These are phyloP conservation scores for Clonostachys sp. DNA, from an alignment of 2,329 filamentous ascomycete genomes.

Conservation along the genomic window DNA sequence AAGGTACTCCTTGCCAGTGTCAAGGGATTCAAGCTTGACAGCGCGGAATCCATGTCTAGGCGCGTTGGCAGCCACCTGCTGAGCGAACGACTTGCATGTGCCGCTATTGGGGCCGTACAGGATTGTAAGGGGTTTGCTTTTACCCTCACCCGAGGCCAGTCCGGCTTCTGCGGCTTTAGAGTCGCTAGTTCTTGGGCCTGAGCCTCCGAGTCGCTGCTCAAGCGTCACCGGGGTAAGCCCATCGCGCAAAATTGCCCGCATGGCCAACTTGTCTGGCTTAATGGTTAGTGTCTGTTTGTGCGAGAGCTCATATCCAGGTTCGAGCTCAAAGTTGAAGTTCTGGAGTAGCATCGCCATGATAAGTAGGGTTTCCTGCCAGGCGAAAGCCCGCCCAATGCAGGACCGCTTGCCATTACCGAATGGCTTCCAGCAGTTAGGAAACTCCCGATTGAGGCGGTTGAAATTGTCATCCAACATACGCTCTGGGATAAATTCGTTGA, in stretches of 20 bases:
- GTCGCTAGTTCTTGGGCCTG: neutral
- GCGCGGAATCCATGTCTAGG: conserved; percentile 42
- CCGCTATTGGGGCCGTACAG: conserved; percentile 64
- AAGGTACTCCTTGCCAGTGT: conserved; percentile 37
- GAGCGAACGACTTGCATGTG: conserved; percentile 62
- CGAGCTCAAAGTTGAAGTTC: conserved; percentile 51
- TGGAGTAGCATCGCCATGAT: conserved; percentile 61
- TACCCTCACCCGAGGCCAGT: neutral
- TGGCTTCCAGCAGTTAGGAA: conserved; percentile 63
- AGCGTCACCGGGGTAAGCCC: conserved; percentile 26
- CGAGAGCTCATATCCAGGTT: conserved; percentile 44
- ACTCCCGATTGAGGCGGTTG: conserved; percentile 36
- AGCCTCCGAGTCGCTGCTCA: conserved; percentile 29
- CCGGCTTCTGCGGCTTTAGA: conserved; percentile 7
- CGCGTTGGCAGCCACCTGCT: conserved; percentile 52
- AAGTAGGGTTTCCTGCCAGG: conserved; percentile 68
- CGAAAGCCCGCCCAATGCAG: conserved; percentile 71
- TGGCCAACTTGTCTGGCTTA: conserved; percentile 55
- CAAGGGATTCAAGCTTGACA: conserved; percentile 48
- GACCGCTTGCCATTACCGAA: conserved; percentile 69
- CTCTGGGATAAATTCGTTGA: conserved; percentile 63
- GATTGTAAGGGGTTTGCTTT: conserved; percentile 30
- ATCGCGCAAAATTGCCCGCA: conserved; percentile 48
- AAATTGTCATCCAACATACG: conserved; percentile 69
- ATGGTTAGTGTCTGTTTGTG: conserved; percentile 50